phyloP scores from a whole-genome alignment of 352 stramenopile species.

The Globisporangium carolinianum region DNA sequence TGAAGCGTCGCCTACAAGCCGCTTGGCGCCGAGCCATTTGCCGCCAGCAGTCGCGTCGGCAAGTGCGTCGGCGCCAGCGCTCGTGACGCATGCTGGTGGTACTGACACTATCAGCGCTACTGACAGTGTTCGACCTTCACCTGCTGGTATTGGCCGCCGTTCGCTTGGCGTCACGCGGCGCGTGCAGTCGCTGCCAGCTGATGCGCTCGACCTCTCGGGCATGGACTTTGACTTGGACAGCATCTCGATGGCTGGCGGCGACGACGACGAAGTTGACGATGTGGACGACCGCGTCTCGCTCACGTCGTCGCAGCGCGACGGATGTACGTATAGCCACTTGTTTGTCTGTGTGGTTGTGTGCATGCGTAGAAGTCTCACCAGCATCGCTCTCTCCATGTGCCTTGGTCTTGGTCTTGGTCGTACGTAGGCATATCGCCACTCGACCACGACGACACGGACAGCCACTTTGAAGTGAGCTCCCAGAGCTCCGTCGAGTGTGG shows the following conservation, averaged over 20 bases:
- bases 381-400: slow-evolving; percentile 9
- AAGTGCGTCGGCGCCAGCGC: neutral
- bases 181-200: slow-evolving; percentile 49
- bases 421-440: slow-evolving; percentile 64
- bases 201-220: slow-evolving; percentile 41
- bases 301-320: slow-evolving; percentile 63
- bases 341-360: neutral
- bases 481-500: slow-evolving; percentile 56
- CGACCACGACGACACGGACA: slow-evolving; percentile 67
- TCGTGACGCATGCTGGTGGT: too few relatives aligned
- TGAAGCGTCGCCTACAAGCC: slow-evolving; percentile 1
- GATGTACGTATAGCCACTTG: slow-evolving; percentile 36
- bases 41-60: slow-evolving; percentile 14
- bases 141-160: neutral
- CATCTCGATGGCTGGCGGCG: slow-evolving; percentile 58
- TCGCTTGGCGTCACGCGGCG: slow-evolving; percentile 29
- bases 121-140: too few relatives aligned
- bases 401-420: neutral
- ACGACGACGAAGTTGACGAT: slow-evolving; percentile 23
- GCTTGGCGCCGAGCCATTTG: slow-evolving; percentile 9
- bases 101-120: too few relatives aligned
- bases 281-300: slow-evolving; percentile 61
- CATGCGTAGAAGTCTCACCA: neutral
- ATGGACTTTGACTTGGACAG: slow-evolving; percentile 81
- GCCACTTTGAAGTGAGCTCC: slow-evolving; percentile 80